Evolutionary conservation across 1,139 yeast species (phyloP).

Genomic region (Chernovozyma sophiae-reginae): DNA sequence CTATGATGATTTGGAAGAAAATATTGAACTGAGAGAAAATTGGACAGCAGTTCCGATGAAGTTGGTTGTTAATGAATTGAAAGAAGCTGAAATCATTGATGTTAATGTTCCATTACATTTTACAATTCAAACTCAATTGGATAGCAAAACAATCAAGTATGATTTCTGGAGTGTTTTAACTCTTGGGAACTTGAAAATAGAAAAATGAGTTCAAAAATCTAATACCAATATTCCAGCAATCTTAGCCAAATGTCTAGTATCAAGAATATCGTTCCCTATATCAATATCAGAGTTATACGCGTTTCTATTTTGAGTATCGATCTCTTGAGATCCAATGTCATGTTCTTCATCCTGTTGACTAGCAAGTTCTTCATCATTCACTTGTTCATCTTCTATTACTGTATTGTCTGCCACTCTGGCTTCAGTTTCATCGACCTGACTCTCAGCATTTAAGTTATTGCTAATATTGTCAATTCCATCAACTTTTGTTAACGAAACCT

Average conservation of each 20-base stretch:
- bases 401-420: constrained; percentile 14
- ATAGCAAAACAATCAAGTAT: constrained; percentile 14
- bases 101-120: constrained; percentile 8
- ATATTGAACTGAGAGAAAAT: constrained; percentile 24
- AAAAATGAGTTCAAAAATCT: constrained; percentile 36
- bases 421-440: constrained; percentile 17
- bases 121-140: constrained; percentile 7
- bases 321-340: constrained; percentile 8
- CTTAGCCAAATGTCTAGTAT: constrained; percentile 49
- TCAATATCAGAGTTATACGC: constrained; percentile 13
- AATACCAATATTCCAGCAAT: constrained; percentile 54
- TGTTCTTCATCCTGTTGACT: constrained; percentile 8
- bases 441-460: constrained; percentile 8
- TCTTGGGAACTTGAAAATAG: constrained; percentile 6
- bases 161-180: constrained; percentile 33
- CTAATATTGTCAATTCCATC: constrained; percentile 32
- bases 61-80: not conserved
- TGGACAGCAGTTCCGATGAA: constrained; percentile 35
- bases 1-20: constrained; percentile 12
- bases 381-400: constrained; percentile 6
- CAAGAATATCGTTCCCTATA: constrained; percentile 34
- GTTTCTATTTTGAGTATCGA: constrained; percentile 19
- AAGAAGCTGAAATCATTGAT: not conserved
- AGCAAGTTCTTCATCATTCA: not conserved
- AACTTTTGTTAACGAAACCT: constrained; percentile 21